A percentile compares a stretch with the other conserved stretches of the same genome.
These are phyloP conservation scores for Funneliformis mosseae DNA, from an alignment of 192 early-diverging fungal species.

Conservation along the genomic window DNA sequence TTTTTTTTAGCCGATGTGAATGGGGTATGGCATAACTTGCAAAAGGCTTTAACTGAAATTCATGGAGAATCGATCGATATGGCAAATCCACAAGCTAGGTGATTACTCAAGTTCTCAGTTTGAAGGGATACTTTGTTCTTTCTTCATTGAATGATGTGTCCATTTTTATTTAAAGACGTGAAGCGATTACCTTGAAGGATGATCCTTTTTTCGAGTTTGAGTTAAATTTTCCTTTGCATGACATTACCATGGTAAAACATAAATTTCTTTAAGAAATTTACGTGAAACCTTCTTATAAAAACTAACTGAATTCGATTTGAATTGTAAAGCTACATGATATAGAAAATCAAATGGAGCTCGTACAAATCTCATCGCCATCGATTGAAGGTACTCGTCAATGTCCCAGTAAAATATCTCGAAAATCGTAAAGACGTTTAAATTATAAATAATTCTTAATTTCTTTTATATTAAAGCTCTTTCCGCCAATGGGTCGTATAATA, in stretches of 20 bases:
- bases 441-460: neutral
- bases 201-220: conserved; percentile 32
- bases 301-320: neutral
- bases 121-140: neutral
- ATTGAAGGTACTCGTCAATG: neutral
- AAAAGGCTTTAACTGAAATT: conserved; percentile 35
- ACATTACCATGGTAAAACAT: conserved; percentile 7
- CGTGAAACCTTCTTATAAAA: neutral
- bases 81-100: conserved; percentile 40
- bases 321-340: conserved; percentile 7
- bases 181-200: conserved; percentile 28
- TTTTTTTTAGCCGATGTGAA: conserved; percentile 47
- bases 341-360: neutral
- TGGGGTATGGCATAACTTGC: conserved; percentile 40
- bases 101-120: neutral
- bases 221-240: neutral
- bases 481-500: neutral
- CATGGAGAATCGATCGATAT: conserved; percentile 39
- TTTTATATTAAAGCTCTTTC: neutral
- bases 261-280: neutral
- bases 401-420: neutral
- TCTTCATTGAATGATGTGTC: neutral
- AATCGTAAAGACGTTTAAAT: no score
- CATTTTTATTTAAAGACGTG: conserved; percentile 6
- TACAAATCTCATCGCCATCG: neutral